Base-by-base conservation (phyloP, 108 stramenopile species). In the Pseudonitzschia delicatissima region DNA sequence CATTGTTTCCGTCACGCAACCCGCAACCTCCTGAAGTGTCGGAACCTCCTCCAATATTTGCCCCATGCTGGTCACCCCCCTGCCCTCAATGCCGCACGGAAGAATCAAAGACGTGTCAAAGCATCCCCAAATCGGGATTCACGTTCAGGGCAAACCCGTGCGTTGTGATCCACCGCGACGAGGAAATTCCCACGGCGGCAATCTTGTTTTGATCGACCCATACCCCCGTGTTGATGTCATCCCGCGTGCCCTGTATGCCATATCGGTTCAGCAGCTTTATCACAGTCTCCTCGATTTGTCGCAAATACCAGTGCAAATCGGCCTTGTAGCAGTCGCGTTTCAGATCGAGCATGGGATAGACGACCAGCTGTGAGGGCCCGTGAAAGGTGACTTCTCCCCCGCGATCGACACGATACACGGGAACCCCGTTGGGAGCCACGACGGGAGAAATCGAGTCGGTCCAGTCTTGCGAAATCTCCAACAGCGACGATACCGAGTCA, bases 341-440 rank as follows among this genome's bases (percentile, higher is more conserved):
- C 66, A 98, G 86, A 74, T 97, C 87, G 52, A 99, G 65, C 52
- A 98, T 62, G 11, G 99, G 99, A 75, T 99, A 99, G 5, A 90
- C 79, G 0, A 97, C 96, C 5, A 99, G 67, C 71, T 99, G 99
- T 25, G 91, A 93, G 4, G 98, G 99, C 5, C 99, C 99, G 78
- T 99, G 99, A 62, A 77, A 99, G 13, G 99, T 99, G 28, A 98
- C 97, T 74, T 99, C 96, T 6, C 99, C 99, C 2, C 99, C 99
- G 3, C 99, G 89, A 60, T 98, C 96, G 15, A 94, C 86, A 45
- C 96, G 77, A 64, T 90, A 88, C 15, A 95, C 77, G 21, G 89
- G 91, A 9, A 84, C 79, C 12, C 77, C 79, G 67, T 91, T 89
- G 4, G 91, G 89, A 15, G 91, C 81, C 26, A 79, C 21, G 5